These are phyloP conservation scores for Mucor saturninus DNA, from an alignment of 371 early-diverging fungal genomes.

Conservation along the genomic window DNA sequence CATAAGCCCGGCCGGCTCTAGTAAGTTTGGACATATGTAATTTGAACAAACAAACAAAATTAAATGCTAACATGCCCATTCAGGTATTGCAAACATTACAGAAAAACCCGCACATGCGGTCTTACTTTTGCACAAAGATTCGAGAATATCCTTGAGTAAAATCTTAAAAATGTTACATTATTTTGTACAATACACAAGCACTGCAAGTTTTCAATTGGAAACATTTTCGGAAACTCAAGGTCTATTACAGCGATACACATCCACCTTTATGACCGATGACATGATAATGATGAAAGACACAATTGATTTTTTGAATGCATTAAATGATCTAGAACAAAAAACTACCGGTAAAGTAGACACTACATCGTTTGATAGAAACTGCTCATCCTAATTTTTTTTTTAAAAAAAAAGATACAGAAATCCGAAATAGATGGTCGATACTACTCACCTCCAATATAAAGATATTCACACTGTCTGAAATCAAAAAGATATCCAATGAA, in stretches of 20 bases:
- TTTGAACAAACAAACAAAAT: slow-evolving; percentile 5
- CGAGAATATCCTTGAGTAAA: slow-evolving; percentile 27
- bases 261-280: slow-evolving; percentile 28
- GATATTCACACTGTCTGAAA: slow-evolving; percentile 10
- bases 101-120: slow-evolving; percentile 39
- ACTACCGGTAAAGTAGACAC: slow-evolving; percentile 11
- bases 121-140: slow-evolving; percentile 37
- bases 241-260: slow-evolving; percentile 32
- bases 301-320: slow-evolving; percentile 34
- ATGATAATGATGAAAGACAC: slow-evolving; percentile 35
- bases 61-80: no score
- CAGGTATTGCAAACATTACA: slow-evolving; percentile 23
- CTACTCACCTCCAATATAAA: slow-evolving; percentile 22
- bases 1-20: slow-evolving; percentile 29
- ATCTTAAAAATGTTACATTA: slow-evolving; percentile 37
- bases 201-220: slow-evolving; percentile 32
- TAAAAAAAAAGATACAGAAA: not conserved
- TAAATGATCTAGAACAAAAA: slow-evolving; percentile 18
- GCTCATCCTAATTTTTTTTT: no score
- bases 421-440: slow-evolving; percentile 25
- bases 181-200: slow-evolving; percentile 33
- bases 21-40: slow-evolving; percentile 27
- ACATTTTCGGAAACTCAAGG: slow-evolving; percentile 34
- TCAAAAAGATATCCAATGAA: slow-evolving; percentile 29
- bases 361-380: no score